phyloP scores from a whole-genome alignment of 495 filamentous ascomycete genomes.

The Neurospora hispaniola region DNA sequence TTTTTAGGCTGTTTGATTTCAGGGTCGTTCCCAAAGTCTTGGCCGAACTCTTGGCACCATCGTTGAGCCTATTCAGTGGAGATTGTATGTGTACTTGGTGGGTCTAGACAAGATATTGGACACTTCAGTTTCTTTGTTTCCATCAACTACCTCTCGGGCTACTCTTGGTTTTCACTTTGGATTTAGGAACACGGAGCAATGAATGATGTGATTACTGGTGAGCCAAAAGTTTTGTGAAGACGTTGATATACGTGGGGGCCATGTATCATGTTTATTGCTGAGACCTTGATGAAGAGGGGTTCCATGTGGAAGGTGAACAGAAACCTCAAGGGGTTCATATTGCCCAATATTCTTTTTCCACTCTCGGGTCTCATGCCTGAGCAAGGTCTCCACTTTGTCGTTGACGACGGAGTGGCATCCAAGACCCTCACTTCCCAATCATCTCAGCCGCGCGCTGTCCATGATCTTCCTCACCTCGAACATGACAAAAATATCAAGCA shows the following conservation, averaged over 20 bases:
- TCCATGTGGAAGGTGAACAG: background rate
- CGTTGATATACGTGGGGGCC: background rate
- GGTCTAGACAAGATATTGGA: background rate
- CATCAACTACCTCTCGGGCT: background rate
- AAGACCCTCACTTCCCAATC: background rate
- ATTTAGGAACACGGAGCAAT: background rate
- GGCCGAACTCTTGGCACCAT: background rate
- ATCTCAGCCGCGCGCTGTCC: background rate
- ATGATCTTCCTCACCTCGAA: background rate
- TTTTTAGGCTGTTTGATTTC: background rate
- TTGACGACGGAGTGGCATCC: too few relatives aligned
- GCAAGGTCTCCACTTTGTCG: background rate
- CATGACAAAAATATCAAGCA: background rate
- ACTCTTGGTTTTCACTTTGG: background rate
- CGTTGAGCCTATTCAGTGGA: background rate
- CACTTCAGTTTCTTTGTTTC: background rate
- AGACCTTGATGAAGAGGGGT: background rate
- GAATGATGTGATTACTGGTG: background rate
- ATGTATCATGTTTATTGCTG: background rate
- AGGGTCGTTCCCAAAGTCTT: background rate
- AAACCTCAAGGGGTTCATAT: background rate
- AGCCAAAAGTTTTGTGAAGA: background rate
- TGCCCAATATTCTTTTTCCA: background rate
- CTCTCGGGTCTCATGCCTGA: background rate
- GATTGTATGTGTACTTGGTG: background rate